Evolutionary conservation across 2,329 filamentous ascomycete genomes (phyloP).

Genomic region (Cladosporium sphaerospermum): DNA sequence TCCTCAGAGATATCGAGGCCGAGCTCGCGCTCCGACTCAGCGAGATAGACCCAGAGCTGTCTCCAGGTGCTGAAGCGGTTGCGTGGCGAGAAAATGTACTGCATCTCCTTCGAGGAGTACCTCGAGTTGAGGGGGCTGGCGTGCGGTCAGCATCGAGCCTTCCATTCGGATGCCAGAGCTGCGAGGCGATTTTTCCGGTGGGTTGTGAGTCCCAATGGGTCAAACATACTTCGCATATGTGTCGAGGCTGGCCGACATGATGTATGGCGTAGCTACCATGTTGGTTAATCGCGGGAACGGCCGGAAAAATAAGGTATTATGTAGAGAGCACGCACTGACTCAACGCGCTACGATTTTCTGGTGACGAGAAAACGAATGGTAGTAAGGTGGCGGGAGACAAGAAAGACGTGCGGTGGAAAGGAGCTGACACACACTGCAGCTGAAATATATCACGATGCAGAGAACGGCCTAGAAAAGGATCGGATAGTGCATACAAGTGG

Average conservation of each 20-base stretch:
- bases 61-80: constrained; percentile 74
- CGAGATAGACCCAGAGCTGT: constrained; percentile 77
- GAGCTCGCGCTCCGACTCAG: constrained; percentile 74
- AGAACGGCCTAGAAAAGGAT: constrained; percentile 4
- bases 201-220: not conserved
- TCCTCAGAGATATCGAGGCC: constrained; percentile 70
- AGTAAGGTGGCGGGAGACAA: not conserved
- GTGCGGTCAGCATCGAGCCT: constrained; percentile 34
- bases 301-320: not conserved
- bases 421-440: not conserved
- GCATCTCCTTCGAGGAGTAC: constrained; percentile 71
- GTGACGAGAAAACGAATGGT: not conserved
- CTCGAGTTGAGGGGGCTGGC: constrained; percentile 64
- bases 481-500: constrained; percentile 4
- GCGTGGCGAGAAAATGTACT: constrained; percentile 70
- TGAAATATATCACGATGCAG: constrained; percentile 3
- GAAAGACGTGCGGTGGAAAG: not conserved
- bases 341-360: constrained; percentile 5
- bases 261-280: constrained; percentile 14
- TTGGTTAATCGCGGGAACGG: constrained; percentile 1
- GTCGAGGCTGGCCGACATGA: constrained; percentile 22
- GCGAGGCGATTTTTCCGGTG: not conserved
- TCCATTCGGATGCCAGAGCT: not conserved
- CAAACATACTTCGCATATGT: constrained; percentile 27
- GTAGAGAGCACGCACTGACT: constrained; percentile 3